Percentiles rank a stretch among this genome's conserved stretches.
These are phyloP conservation scores for Metschnikowia kofuensis DNA, from an alignment of 805 yeast genomes.

Conservation along the genomic window DNA sequence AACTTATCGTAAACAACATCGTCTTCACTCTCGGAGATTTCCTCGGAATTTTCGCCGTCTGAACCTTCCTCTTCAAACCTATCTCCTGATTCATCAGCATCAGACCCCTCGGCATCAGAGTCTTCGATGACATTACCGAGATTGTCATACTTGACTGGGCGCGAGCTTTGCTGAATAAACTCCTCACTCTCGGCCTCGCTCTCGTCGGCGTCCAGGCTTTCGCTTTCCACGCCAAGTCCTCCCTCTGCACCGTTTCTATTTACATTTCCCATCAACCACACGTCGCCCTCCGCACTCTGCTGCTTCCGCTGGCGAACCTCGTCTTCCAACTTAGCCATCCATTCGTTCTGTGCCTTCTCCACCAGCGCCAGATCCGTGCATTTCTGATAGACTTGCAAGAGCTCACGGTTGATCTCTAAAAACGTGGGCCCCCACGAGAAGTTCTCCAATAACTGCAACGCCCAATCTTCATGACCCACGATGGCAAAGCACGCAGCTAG, in stretches of 20 bases:
- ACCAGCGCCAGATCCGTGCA: conserved; percentile 84
- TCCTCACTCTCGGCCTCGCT: conserved; percentile 19
- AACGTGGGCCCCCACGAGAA: conserved; percentile 96
- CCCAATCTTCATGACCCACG: conserved; percentile 90
- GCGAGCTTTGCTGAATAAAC: background rate
- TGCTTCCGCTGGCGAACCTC: conserved; percentile 64
- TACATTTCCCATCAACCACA: conserved; percentile 78
- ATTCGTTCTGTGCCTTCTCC: conserved; percentile 65
- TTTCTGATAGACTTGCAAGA: conserved; percentile 66
- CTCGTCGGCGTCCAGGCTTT: too few species aligned
- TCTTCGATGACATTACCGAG: background rate
- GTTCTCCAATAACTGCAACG: conserved; percentile 65
- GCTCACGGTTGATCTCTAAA: conserved; percentile 74
- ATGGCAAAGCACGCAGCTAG: conserved; percentile 95
- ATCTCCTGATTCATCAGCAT: conserved; percentile 12
- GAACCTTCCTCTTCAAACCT: conserved; percentile 16
- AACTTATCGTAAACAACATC: conserved; percentile 18
- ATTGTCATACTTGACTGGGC: conserved; percentile 6
- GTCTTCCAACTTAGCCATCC: conserved; percentile 65
- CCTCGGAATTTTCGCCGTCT: conserved; percentile 9
- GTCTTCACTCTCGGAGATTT: conserved; percentile 7
- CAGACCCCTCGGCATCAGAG: background rate
- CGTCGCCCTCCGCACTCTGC: conserved; percentile 51
- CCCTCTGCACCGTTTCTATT: conserved; percentile 41
- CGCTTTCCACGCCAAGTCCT: background rate